Evolutionary conservation across 495 filamentous ascomycete genomes (phyloP).

Genomic region (Cairneyella variabilis): DNA sequence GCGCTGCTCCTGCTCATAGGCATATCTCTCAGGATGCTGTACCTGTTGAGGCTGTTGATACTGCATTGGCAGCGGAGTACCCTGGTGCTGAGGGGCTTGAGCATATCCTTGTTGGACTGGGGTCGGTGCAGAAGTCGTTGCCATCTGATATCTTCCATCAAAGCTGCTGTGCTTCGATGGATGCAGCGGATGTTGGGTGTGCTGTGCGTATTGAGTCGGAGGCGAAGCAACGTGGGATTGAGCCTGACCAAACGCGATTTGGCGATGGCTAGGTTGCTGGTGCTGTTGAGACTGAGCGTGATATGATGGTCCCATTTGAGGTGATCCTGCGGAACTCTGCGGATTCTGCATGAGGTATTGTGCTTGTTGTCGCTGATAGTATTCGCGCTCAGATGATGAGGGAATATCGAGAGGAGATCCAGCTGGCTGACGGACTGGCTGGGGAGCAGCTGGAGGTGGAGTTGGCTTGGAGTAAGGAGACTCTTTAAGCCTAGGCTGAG

Average conservation of each 20-base stretch:
- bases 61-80: slow-evolving; percentile 26
- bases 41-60: slow-evolving; percentile 39
- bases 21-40: slow-evolving; percentile 1
- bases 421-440: slow-evolving; percentile 12
- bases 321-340: slow-evolving; percentile 21
- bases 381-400: slow-evolving; percentile 21
- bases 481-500: slow-evolving; percentile 23
- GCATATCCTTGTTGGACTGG: slow-evolving; percentile 20
- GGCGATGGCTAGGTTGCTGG: slow-evolving; percentile 16
- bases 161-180: slow-evolving; percentile 23
- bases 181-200: slow-evolving; percentile 18
- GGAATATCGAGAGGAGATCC: slow-evolving; percentile 22
- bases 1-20: neutral
- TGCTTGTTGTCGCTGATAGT: slow-evolving; percentile 17
- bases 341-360: slow-evolving; percentile 19
- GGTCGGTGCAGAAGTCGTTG: slow-evolving; percentile 10
- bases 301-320: slow-evolving; percentile 25
- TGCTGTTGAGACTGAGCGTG: slow-evolving; percentile 15
- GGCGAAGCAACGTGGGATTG: slow-evolving; percentile 20
- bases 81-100: slow-evolving; percentile 33
- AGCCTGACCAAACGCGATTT: slow-evolving; percentile 16
- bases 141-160: slow-evolving; percentile 23
- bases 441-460: slow-evolving; percentile 2
- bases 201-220: slow-evolving; percentile 21
- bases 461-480: slow-evolving; percentile 24